Base-by-base conservation (phyloP, 179 eudicot genomes). In the Beta lomatogona region DNA sequence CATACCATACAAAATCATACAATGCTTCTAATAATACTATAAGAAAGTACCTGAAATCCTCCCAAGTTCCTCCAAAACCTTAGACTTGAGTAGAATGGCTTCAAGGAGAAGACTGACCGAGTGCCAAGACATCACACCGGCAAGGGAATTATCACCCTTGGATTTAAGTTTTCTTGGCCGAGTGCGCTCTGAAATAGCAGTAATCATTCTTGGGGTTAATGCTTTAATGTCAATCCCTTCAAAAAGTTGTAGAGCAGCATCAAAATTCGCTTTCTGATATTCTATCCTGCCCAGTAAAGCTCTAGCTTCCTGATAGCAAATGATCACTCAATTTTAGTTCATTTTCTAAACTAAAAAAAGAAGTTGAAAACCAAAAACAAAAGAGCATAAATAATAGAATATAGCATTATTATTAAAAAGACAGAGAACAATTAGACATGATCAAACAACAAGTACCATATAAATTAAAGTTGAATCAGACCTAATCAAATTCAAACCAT, bases 231-330 rank as follows among this genome's bases (percentile, higher is more conserved):
- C 99, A 83, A 95, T 94, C 85, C 99, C 98, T 73, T 94, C 89
- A 75, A 92, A 95, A 12, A 95, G 93, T 83, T 94, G 94, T 80
- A 95, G 91, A 69, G 99, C 98, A 73, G 93, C 99, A 88, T 88
- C 96, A 75, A 89, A 91, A 72, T 94, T 95, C 72, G 94, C 98
- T 81, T 89, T 95, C 78, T 95, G 99, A 86, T 89, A 94, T 75
- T 95, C 99, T 63, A 95, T 94, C 82, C 98, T 91, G 79, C 99
- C 99, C 79, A 95, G 81, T 86, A 95, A 89, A 59, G 98, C 99
- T 90, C 98, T 90, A 80, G 99, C 99, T 88, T 95, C 99, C 98
- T 95, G 85, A 78, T 18, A 71, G 65, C 44, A 67, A 41, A 73
- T 69, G 8, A 9, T 45, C 74, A 44, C 77, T 69, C 71, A 65